Conservation (phyloP, 129 eudicot genomes). For the Chrysanthemum lavandulifolium region DNA sequence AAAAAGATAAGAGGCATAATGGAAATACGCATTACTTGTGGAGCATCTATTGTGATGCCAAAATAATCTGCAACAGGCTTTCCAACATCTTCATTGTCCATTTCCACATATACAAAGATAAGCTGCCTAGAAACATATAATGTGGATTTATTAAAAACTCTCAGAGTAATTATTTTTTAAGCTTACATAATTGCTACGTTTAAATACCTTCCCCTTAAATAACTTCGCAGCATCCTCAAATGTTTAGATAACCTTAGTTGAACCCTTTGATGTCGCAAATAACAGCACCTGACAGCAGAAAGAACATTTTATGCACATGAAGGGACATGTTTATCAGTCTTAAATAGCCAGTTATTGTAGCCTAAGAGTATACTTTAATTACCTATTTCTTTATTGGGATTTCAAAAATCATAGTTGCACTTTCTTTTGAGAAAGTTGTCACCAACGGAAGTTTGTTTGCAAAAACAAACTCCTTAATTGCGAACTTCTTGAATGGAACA, state of each 20-base stretch:
- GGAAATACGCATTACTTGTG: slow-evolving; percentile 47
- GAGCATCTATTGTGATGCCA: slow-evolving; percentile 74
- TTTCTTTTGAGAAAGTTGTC: slow-evolving; percentile 74
- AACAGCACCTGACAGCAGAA: slow-evolving; percentile 53
- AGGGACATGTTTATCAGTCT: not conserved
- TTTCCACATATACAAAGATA: slow-evolving; percentile 72
- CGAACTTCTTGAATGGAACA: slow-evolving; percentile 58
- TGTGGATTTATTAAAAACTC: not conserved
- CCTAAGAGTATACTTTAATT: slow-evolving; percentile 5
- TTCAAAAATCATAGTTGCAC: slow-evolving; percentile 67
- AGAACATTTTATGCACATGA: not conserved
- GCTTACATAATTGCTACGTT: not conserved
- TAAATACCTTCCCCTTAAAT: slow-evolving; percentile 82
- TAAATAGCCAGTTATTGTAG: not conserved
- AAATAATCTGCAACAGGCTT: slow-evolving; percentile 86
- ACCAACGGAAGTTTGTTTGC: slow-evolving; percentile 88
- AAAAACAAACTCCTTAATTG: slow-evolving; percentile 69
- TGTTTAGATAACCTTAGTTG: slow-evolving; percentile 45
- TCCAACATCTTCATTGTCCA: slow-evolving; percentile 88
- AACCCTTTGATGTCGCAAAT: slow-evolving; percentile 58
- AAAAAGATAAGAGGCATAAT: not conserved
- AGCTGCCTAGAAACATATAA: slow-evolving; percentile 45
- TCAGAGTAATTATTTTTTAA: not conserved
- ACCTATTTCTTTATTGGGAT: slow-evolving; percentile 81
- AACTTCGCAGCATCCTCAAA: slow-evolving; percentile 79